A percentile compares a stretch with the other conserved stretches of the same genome.
These are phyloP conservation scores for Aspergillus awamori DNA, from an alignment of 2,329 filamentous ascomycete species.

Conservation along the genomic window DNA sequence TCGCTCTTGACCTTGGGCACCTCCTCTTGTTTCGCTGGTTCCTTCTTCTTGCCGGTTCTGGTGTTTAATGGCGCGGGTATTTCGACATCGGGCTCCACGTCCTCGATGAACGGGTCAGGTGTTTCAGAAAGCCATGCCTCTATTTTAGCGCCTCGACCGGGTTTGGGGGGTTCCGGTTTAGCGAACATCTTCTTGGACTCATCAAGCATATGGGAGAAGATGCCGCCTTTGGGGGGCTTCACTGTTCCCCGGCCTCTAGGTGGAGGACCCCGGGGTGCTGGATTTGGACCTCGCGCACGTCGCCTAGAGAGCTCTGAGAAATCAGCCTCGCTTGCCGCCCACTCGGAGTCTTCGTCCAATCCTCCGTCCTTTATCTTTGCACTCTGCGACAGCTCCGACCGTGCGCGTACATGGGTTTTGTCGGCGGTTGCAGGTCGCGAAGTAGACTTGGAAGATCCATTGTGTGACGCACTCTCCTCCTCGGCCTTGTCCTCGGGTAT, in stretches of 20 bases:
- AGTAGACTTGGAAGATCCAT: slow-evolving; percentile 22
- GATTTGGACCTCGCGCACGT: slow-evolving; percentile 34
- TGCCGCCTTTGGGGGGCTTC: slow-evolving; percentile 44
- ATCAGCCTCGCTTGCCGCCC: slow-evolving; percentile 43
- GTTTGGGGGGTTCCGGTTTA: slow-evolving; percentile 43
- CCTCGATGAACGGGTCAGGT: slow-evolving; percentile 58
- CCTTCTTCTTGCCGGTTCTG: slow-evolving; percentile 41
- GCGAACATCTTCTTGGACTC: slow-evolving; percentile 51
- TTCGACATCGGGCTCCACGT: slow-evolving; percentile 36
- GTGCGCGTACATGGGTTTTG: slow-evolving; percentile 25
- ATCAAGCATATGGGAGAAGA: slow-evolving; percentile 48
- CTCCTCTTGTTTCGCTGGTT: slow-evolving; percentile 29
- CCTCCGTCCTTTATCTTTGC: slow-evolving; percentile 31
- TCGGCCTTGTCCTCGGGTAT: slow-evolving; percentile 24
- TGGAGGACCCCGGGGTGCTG: slow-evolving; percentile 5
- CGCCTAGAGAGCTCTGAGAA: slow-evolving; percentile 44
- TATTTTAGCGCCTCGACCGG: slow-evolving; percentile 55
- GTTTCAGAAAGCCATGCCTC: slow-evolving; percentile 65
- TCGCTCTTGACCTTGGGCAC: slow-evolving; percentile 22
- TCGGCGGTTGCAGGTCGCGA: slow-evolving; percentile 28
- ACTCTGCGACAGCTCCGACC: slow-evolving; percentile 28
- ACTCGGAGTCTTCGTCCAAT: slow-evolving; percentile 37
- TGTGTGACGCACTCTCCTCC: slow-evolving; percentile 22
- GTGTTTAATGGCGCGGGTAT: slow-evolving; percentile 47
- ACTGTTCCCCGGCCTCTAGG: slow-evolving; percentile 23